Conservation (phyloP, 441 rosid genomes). For the Raphanus hybrid region DNA sequence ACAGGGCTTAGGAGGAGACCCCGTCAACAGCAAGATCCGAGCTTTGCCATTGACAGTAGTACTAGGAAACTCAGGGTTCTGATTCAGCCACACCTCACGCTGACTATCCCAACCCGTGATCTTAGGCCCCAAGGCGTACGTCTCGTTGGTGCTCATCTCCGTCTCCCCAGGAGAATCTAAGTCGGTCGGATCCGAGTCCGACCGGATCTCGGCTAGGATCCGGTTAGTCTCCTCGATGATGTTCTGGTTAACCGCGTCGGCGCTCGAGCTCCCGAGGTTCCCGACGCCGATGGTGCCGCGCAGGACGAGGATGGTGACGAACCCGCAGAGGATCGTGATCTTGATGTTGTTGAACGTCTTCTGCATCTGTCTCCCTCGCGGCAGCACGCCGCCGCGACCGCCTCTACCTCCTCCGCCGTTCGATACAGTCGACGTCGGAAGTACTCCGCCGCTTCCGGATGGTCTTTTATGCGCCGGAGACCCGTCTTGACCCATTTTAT, state of each 20-base stretch:
- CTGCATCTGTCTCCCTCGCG: constrained; percentile 90
- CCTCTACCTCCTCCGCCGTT: constrained; percentile 42
- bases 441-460: constrained; percentile 45
- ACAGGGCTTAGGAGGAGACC: constrained; percentile 92
- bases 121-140: constrained; percentile 81
- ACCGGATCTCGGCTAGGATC: constrained; percentile 86
- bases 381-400: constrained; percentile 35
- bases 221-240: constrained; percentile 85
- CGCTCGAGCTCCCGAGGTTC: constrained; percentile 71
- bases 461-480: constrained; percentile 48
- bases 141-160: constrained; percentile 59
- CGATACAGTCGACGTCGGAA: constrained; percentile 30
- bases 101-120: constrained; percentile 74
- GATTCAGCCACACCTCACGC: constrained; percentile 76
- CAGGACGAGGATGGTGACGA: constrained; percentile 90
- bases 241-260: constrained; percentile 80
- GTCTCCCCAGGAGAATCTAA: constrained; percentile 54
- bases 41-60: constrained; percentile 65
- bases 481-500: constrained; percentile 43
- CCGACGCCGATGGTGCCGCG: constrained; percentile 92
- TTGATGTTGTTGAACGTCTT: constrained; percentile 96
- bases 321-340: constrained; percentile 94
- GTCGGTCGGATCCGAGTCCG: constrained; percentile 62
- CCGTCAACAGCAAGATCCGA: constrained; percentile 77
- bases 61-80: constrained; percentile 83